Base-by-base conservation (phyloP, 805 yeast genomes). In the Nakazawaea anatomiae region DNA sequence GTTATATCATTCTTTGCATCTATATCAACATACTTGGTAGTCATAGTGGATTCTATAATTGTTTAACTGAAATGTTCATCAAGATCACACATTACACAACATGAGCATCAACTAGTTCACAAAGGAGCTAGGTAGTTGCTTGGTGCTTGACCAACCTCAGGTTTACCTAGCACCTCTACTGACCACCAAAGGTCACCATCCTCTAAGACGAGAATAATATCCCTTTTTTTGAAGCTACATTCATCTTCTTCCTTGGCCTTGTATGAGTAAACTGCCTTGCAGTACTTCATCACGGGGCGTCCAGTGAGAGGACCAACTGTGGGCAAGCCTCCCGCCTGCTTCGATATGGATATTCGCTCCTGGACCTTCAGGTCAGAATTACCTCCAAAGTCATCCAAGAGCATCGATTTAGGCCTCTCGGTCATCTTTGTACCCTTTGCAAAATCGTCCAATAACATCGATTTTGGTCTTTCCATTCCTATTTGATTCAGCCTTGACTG, bases 131-230 rank as follows among this genome's bases (percentile, higher is more conserved):
- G 57, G 53, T 75, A 83, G 58, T 83, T 83, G 58, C 85, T 77
- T 39, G 89, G 88, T 3, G 85, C 87, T 35, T 82, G 70, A 2
- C 89, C 89, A 12, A 74, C 63, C 34, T 66, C 68, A 2, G 69
- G 69, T 9, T 71, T 65, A 36, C 71, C 70, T 35, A 74, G 52
- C 25, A 80, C 79, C 57, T 83, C 89, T 34, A 80, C 82, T 57
- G 79, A 82, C 89, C 89, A 83, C 89, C 89, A 83, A 9, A 45
- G 29, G 27, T 50, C 49, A 1, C 87, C 87, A 57, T 83, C 89
- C 27, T 82, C 83, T 14, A 81, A 58, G 3, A 83, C 77, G 51
- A 79, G 65, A 45, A 83, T 60, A 3, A 74, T 59, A 55, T 83
- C 88, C 52, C 78, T 80, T 58, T 80, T 80, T 42, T 76, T 71